A percentile compares a stretch with the other conserved stretches of the same genome.
phyloP scores from a whole-genome alignment of 805 yeast genomes.

The Kodamaea jinghongensis region DNA sequence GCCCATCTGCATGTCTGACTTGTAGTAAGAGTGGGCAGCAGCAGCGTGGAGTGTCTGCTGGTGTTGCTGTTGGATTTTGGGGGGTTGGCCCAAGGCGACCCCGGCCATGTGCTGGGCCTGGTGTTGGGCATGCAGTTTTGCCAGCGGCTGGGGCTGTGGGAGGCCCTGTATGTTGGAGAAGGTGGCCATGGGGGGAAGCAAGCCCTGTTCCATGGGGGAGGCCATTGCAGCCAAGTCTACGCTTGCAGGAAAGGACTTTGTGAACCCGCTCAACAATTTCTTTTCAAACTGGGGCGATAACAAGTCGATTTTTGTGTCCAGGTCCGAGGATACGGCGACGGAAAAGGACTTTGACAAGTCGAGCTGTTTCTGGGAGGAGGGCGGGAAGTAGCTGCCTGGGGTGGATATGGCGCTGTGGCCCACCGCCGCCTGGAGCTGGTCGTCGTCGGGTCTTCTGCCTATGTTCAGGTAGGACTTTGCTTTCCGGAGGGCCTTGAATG shows the following conservation, averaged over 20 bases:
- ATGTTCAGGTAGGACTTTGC: constrained; percentile 31
- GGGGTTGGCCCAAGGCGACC: not conserved
- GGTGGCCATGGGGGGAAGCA: constrained; percentile 36
- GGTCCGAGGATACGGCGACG: constrained; percentile 5
- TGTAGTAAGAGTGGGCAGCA: constrained; percentile 3
- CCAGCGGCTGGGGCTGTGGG: no score
- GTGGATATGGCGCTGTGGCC: constrained; percentile 3
- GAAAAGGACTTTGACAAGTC: constrained; percentile 6
- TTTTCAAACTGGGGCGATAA: constrained; percentile 23
- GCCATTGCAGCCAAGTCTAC: constrained; percentile 56
- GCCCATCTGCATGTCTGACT: constrained; percentile 4
- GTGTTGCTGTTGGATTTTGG: not conserved
- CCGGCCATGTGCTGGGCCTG: constrained; percentile 3
- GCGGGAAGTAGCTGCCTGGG: constrained; percentile 4
- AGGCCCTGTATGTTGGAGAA: constrained; percentile 15
- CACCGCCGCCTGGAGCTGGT: not conserved
- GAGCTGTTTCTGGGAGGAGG: constrained; percentile 5
- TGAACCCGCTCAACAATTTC: constrained; percentile 9
- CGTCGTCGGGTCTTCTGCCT: constrained; percentile 3
- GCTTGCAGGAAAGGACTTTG: constrained; percentile 48
- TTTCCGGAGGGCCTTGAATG: constrained; percentile 37
- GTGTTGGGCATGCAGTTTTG: constrained; percentile 1
- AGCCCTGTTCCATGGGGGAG: constrained; percentile 17
- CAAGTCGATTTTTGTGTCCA: constrained; percentile 20
- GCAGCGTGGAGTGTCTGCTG: no score